Evolutionary conservation across 352 stramenopile species (phyloP).

Genomic region (Phytophthora boehmeriae): DNA sequence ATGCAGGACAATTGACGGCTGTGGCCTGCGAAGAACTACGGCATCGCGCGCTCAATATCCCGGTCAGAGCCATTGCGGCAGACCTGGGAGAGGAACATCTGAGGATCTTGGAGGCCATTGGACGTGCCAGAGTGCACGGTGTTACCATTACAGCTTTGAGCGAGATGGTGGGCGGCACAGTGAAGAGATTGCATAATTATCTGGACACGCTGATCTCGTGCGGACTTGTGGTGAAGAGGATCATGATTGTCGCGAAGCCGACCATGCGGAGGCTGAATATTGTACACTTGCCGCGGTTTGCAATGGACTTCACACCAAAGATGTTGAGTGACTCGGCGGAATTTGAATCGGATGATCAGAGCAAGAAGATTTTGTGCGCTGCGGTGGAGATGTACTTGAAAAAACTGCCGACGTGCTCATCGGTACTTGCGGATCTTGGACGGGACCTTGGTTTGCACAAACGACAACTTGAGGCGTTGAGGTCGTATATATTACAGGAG

Average conservation of each 20-base stretch:
- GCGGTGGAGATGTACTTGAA: conserved; percentile 69
- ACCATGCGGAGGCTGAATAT: conserved; percentile 78
- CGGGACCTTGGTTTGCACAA: conserved; percentile 73
- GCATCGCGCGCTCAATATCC: conserved; percentile 71
- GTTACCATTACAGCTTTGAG: conserved; percentile 62
- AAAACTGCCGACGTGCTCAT: conserved; percentile 59
- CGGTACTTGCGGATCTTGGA: conserved; percentile 73
- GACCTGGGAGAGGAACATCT: conserved; percentile 71
- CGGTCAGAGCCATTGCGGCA: conserved; percentile 59
- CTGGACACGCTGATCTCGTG: conserved; percentile 84
- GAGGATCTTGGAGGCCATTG: conserved; percentile 68
- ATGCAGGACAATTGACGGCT: conserved; percentile 33
- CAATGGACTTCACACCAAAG: conserved; percentile 51
- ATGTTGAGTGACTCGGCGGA: conserved; percentile 77
- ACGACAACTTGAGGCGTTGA: conserved; percentile 69
- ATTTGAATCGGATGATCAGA: conserved; percentile 86
- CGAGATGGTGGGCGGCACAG: conserved; percentile 40
- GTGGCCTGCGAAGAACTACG: conserved; percentile 72
- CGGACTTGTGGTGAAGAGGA: conserved; percentile 78
- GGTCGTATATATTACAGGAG: conserved; percentile 72
- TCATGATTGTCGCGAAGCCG: conserved; percentile 75
- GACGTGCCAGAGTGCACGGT: conserved; percentile 48
- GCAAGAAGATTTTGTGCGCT: conserved; percentile 63
- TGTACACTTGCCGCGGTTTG: conserved; percentile 79
- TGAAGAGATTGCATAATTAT: conserved; percentile 80